phyloP scores from a whole-genome alignment of 805 yeast genomes.

The Kazachstania taianensis region DNA sequence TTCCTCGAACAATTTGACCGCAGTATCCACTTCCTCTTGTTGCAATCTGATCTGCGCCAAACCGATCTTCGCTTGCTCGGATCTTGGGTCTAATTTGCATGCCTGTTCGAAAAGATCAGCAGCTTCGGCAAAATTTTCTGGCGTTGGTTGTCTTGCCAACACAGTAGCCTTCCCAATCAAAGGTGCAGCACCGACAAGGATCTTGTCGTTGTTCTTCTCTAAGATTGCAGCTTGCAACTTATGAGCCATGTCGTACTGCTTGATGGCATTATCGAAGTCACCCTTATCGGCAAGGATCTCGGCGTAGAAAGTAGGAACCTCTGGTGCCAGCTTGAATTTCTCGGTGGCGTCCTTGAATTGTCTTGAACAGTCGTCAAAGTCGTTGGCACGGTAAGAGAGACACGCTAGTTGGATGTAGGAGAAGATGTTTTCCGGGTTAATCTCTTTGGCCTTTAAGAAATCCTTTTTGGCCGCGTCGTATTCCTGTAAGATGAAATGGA shows the following conservation, averaged over 20 bases:
- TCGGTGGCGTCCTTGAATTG: slow-evolving; percentile 59
- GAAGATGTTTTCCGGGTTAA: slow-evolving; percentile 67
- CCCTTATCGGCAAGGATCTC: slow-evolving; percentile 81
- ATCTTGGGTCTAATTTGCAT: slow-evolving; percentile 70
- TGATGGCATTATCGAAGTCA: slow-evolving; percentile 59
- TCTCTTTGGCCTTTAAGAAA: slow-evolving; percentile 65
- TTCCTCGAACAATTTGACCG: slow-evolving; percentile 71
- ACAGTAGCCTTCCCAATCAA: slow-evolving; percentile 80
- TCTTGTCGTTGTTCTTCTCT: slow-evolving; percentile 38
- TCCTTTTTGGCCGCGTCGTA: slow-evolving; percentile 60
- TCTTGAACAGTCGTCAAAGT: slow-evolving; percentile 46
- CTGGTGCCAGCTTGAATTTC: slow-evolving; percentile 79
- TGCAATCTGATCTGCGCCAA: slow-evolving; percentile 86
- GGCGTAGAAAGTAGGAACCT: slow-evolving; percentile 90
- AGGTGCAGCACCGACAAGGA: slow-evolving; percentile 81
- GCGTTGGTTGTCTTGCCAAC: slow-evolving; percentile 42
- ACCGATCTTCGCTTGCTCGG: slow-evolving; percentile 83
- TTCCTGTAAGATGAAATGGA: slow-evolving; percentile 71
- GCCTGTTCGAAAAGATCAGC: slow-evolving; percentile 63
- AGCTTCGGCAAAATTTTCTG: slow-evolving; percentile 43
- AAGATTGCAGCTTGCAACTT: slow-evolving; percentile 50
- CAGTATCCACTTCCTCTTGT: slow-evolving; percentile 71
- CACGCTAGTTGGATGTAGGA: slow-evolving; percentile 91
- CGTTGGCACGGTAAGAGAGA: slow-evolving; percentile 65
- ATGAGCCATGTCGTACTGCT: slow-evolving; percentile 78